Percentiles rank a stretch among this genome's conserved stretches.
Conservation (phyloP, 2,329 filamentous ascomycete genomes). For the Ascocoryne sarcoides region DNA sequence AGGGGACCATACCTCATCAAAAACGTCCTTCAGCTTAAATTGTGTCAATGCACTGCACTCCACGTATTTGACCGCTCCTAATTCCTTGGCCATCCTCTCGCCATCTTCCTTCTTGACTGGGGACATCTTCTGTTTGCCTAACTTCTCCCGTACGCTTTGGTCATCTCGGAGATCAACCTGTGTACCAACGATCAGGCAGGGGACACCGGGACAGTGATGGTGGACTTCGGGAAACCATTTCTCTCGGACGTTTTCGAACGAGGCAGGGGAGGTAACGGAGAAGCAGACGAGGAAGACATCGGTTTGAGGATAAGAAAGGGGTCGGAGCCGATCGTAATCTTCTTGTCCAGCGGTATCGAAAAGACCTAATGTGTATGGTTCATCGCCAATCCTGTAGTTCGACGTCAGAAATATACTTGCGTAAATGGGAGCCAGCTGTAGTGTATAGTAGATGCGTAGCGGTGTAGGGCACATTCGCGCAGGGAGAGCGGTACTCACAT, state of each 20-base stretch:
- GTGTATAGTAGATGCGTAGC: neutral
- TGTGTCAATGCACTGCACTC: constrained; percentile 97
- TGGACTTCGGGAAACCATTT: constrained; percentile 99
- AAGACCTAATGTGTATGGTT: constrained; percentile 92
- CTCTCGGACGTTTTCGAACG: constrained; percentile 97
- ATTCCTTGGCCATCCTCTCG: constrained; percentile 90
- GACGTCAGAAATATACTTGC: neutral
- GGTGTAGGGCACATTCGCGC: neutral
- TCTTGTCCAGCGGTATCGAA: constrained; percentile 99
- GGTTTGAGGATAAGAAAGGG: constrained; percentile 94
- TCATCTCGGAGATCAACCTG: constrained; percentile 96
- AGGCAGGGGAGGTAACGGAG: constrained; percentile 92
- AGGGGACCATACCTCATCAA: constrained; percentile 72
- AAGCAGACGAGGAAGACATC: constrained; percentile 99
- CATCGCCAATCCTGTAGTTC: constrained; percentile 80
- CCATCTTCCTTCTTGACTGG: constrained; percentile 89
- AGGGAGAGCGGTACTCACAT: constrained; percentile 62
- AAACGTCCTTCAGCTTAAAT: constrained; percentile 98
- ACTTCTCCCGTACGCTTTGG: constrained; percentile 76
- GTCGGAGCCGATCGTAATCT: constrained; percentile 96
- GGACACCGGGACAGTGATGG: constrained; percentile 96
- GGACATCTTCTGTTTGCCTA: constrained; percentile 91
- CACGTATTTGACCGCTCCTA: constrained; percentile 97
- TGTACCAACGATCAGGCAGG: constrained; percentile 94
- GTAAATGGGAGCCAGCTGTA: neutral